Evolutionary conservation across 768 basidiomycete species (phyloP), one percentile per base, ranked within the genome.

Genomic region (Pulveroboletus sp.): DNA sequence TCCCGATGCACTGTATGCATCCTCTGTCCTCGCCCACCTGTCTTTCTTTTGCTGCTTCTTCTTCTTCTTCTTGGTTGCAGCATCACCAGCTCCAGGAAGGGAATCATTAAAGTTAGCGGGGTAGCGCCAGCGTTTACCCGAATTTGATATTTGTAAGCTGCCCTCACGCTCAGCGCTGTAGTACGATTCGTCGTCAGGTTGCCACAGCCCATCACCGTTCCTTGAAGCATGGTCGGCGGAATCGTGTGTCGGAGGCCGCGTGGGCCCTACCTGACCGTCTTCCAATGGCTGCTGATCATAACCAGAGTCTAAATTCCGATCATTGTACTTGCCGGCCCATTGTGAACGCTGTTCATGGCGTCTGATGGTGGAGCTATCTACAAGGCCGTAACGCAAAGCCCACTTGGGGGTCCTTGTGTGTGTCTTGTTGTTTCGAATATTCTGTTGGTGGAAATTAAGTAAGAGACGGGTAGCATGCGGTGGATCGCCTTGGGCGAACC

Each of bases 401-500:
- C 94, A 97, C 69, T 96, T 94, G 17, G 94, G 94, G n/a, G 94
- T 96, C 37, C 94, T 83, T 13, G 78, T 76, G 64, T 89, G 80
- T 59, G 82, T 94, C 76, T 94, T 91, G 76, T 97, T 97, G 73
- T 96, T 97, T 49, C 94, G 78, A 56, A 97, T 83, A 69, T 96
- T 96, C 85, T 97, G 64, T 19, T 46, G 6, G 31, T 17, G 10
- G 50, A 31, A 31, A 58, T 39, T 41, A 54, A 24, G 48, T 56
- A 16, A 50, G 39, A 36, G 44, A 40, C 34, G 7, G 43, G 41
- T 32, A 19, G 40, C 7, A 24, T 20, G 29, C 29, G 31, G 14
- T 32, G 41, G 39, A 52, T 47, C 14, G 23, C 4, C 14, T 36
- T 20, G 38, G 22, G 47, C 62, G 37, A 62, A 86, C 87, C 77